Percentiles rank a stretch among this genome's conserved stretches.
phyloP scores from a whole-genome alignment of 2,329 filamentous ascomycete species.

The Sordariomycetes sp. region DNA sequence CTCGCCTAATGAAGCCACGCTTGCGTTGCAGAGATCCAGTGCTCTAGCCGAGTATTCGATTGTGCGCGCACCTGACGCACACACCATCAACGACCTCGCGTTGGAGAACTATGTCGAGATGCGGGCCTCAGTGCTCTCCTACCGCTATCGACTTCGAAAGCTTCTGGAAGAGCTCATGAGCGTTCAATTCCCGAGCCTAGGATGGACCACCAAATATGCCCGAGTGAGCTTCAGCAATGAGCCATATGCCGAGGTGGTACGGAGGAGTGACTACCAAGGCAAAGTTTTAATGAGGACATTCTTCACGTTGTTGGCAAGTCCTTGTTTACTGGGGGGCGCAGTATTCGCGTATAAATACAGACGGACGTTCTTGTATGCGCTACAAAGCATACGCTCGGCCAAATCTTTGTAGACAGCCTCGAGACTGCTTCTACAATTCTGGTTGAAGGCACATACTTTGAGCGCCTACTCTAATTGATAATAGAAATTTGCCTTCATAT shows the following conservation, averaged over 20 bases:
- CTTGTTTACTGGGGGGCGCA: slow-evolving; percentile 14
- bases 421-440: too few species aligned
- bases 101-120: slow-evolving; percentile 91
- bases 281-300: slow-evolving; percentile 42
- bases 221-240: slow-evolving; percentile 91
- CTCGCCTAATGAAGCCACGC: slow-evolving; percentile 31
- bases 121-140: slow-evolving; percentile 74
- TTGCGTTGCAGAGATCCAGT: slow-evolving; percentile 41
- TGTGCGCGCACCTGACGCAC: slow-evolving; percentile 66
- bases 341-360: slow-evolving; percentile 3
- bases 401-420: too few species aligned
- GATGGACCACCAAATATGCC: slow-evolving; percentile 89
- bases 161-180: slow-evolving; percentile 77
- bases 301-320: slow-evolving; percentile 22
- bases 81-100: slow-evolving; percentile 88
- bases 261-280: slow-evolving; percentile 60
- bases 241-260: slow-evolving; percentile 75
- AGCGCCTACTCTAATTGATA: too few species aligned
- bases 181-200: slow-evolving; percentile 63
- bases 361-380: not conserved
- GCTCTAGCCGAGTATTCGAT: slow-evolving; percentile 70
- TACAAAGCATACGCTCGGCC: too few species aligned
- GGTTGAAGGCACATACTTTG: too few species aligned
- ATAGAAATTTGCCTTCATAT: too few species aligned
- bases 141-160: slow-evolving; percentile 73